phyloP scores from a whole-genome alignment of 2,329 filamentous ascomycete genomes.

The Penicillium digitatum region DNA sequence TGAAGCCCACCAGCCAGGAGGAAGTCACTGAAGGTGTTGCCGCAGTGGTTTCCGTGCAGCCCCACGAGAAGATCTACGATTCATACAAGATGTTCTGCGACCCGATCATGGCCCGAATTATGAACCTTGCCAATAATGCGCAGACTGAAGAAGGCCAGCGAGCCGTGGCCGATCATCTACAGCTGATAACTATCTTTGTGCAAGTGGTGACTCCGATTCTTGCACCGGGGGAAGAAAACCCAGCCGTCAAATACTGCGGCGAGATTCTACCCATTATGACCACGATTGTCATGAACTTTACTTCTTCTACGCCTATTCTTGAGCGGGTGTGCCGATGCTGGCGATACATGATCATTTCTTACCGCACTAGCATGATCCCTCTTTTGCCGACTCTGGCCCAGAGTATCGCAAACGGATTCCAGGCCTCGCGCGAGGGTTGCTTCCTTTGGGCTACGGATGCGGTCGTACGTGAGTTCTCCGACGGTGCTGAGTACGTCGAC shows the following conservation, averaged over 20 bases:
- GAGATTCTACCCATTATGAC: constrained; percentile 86
- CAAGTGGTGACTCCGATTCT: constrained; percentile 73
- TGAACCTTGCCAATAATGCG: constrained; percentile 80
- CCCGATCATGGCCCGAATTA: constrained; percentile 78
- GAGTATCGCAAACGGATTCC: constrained; percentile 81
- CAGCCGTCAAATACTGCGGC: constrained; percentile 92
- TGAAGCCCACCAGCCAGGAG: constrained; percentile 83
- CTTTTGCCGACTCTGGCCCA: constrained; percentile 81
- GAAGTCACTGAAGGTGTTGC: constrained; percentile 96
- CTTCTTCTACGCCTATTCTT: constrained; percentile 79
- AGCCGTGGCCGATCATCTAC: constrained; percentile 87
- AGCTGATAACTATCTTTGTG: constrained; percentile 86
- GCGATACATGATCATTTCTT: constrained; percentile 95
- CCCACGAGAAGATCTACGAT: constrained; percentile 71
- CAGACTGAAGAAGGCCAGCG: constrained; percentile 78
- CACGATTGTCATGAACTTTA: constrained; percentile 82
- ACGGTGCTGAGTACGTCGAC: constrained; percentile 80
- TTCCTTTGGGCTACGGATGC: constrained; percentile 98
- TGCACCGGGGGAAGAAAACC: constrained; percentile 69
- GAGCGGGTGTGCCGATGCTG: constrained; percentile 93
- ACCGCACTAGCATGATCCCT: constrained; percentile 82
- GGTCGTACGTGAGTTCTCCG: constrained; percentile 91
- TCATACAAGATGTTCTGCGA: constrained; percentile 91
- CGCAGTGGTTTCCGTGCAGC: constrained; percentile 82
- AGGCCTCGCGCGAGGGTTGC: constrained; percentile 81